Evolutionary conservation across 2,329 filamentous ascomycete genomes (phyloP).

Genomic region (Monosporascus sp.): DNA sequence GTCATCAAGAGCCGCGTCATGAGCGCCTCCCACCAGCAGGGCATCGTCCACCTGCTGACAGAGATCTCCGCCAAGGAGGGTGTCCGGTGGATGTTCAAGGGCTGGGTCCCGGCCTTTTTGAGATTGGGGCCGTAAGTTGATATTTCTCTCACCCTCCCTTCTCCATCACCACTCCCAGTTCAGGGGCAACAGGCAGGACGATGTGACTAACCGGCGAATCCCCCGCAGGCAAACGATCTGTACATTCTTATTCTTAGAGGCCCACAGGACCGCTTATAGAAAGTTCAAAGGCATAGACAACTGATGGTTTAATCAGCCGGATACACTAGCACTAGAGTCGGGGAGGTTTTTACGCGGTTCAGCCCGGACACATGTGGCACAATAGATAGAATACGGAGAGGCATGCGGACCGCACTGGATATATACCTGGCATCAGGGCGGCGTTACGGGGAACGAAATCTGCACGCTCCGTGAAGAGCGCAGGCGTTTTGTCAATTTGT

Average conservation of each 20-base stretch:
- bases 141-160: neutral
- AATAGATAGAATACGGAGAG: neutral
- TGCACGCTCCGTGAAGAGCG: too few relatives aligned
- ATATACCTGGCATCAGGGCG: neutral
- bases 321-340: neutral
- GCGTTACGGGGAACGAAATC: neutral
- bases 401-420: neutral
- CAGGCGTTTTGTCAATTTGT: too few relatives aligned
- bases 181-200: neutral
- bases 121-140: slow-evolving; percentile 55
- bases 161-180: neutral
- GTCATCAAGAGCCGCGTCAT: slow-evolving; percentile 88
- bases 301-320: neutral
- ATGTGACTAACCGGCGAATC: neutral
- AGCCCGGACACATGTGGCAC: neutral
- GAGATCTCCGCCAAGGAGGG: slow-evolving; percentile 69
- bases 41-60: slow-evolving; percentile 54
- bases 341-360: neutral
- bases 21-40: slow-evolving; percentile 53
- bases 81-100: slow-evolving; percentile 79
- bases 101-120: slow-evolving; percentile 76
- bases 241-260: slow-evolving; percentile 81
- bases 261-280: slow-evolving; percentile 75
- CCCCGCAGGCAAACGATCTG: slow-evolving; percentile 67
- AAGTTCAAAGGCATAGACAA: slow-evolving; percentile 41